These are phyloP conservation scores for Cladosporium oxysporum DNA, from an alignment of 2,329 filamentous ascomycete species.

Conservation along the genomic window DNA sequence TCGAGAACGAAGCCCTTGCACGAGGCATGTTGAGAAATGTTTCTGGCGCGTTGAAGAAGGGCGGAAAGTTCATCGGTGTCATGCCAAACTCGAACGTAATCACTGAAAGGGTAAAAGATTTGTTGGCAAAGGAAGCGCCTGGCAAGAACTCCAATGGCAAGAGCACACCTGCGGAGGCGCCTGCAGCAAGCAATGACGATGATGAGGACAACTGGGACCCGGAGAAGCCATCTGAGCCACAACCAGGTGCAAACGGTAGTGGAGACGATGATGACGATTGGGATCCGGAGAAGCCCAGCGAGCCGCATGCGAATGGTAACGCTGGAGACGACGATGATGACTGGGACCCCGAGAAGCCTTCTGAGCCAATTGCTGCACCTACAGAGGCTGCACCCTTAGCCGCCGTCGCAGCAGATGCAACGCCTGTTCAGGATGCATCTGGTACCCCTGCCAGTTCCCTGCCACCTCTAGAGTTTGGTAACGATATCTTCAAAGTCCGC, in stretches of 20 bases:
- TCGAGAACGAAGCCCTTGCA: slow-evolving; percentile 87
- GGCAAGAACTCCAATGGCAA: slow-evolving; percentile 37
- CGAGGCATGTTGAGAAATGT: slow-evolving; percentile 93
- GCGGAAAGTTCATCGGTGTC: slow-evolving; percentile 88
- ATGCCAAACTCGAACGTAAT: slow-evolving; percentile 97
- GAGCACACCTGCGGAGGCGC: slow-evolving; percentile 22
- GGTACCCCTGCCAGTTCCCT: slow-evolving; percentile 19
- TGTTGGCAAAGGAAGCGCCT: slow-evolving; percentile 61
- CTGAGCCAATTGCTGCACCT: slow-evolving; percentile 41
- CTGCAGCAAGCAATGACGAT: slow-evolving; percentile 32
- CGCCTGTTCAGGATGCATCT: slow-evolving; percentile 23
- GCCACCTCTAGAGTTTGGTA: slow-evolving; percentile 75
- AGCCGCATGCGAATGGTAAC: slow-evolving; percentile 37
- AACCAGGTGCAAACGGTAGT: slow-evolving; percentile 26
- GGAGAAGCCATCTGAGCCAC: slow-evolving; percentile 49
- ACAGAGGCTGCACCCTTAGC: slow-evolving; percentile 33
- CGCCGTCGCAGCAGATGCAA: slow-evolving; percentile 32
- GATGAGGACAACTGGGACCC: slow-evolving; percentile 41
- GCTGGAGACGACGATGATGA: slow-evolving; percentile 36
- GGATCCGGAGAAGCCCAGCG: slow-evolving; percentile 48
- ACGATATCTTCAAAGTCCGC: slow-evolving; percentile 85
- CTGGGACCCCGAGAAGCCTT: slow-evolving; percentile 47
- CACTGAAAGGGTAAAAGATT: slow-evolving; percentile 72
- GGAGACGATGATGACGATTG: slow-evolving; percentile 35
- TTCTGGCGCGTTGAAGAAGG: slow-evolving; percentile 85